phyloP scores from a whole-genome alignment of 441 rosid species.

The Pelargonium australe region DNA sequence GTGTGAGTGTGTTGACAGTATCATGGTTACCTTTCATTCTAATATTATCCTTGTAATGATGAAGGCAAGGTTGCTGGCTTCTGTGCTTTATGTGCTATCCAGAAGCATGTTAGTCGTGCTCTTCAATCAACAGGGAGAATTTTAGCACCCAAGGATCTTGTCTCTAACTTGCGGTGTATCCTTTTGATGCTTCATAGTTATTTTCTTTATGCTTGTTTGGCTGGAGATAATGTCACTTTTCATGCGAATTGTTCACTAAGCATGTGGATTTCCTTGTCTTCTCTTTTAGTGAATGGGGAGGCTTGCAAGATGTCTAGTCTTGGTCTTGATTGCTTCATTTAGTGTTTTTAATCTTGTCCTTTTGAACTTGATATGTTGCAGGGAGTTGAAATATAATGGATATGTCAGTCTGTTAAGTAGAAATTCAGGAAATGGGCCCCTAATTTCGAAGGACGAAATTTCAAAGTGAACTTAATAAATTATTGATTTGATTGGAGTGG shows the following conservation, averaged over 20 bases:
- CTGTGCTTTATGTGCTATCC: conserved; percentile 96
- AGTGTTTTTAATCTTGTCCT: neutral
- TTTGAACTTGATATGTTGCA: too few relatives aligned
- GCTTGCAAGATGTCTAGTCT: too few relatives aligned
- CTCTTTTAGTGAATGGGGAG: neutral
- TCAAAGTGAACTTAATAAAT: too few relatives aligned
- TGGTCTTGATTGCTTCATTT: neutral
- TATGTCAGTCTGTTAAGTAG: too few relatives aligned
- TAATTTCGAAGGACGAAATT: too few relatives aligned
- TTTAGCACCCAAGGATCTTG: conserved; percentile 77
- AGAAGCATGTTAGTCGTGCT: conserved; percentile 82
- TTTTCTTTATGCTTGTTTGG: conserved; percentile 11
- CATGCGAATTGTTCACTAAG: neutral
- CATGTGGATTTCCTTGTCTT: neutral
- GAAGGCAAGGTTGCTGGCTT: conserved; percentile 88
- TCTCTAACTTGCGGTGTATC: conserved; percentile 87
- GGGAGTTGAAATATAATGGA: too few relatives aligned
- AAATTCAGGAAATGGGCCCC: too few relatives aligned
- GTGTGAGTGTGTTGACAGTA: neutral
- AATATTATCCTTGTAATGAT: conserved; percentile 22
- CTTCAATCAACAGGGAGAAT: conserved; percentile 67
- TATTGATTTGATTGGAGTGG: too few relatives aligned
- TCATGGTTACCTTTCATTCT: conserved; percentile 13
- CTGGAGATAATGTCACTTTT: neutral
- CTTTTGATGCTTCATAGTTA: conserved; percentile 23